These are phyloP conservation scores for Penicillium macrosclerotiorum DNA, from an alignment of 495 filamentous ascomycete species.

Conservation along the genomic window DNA sequence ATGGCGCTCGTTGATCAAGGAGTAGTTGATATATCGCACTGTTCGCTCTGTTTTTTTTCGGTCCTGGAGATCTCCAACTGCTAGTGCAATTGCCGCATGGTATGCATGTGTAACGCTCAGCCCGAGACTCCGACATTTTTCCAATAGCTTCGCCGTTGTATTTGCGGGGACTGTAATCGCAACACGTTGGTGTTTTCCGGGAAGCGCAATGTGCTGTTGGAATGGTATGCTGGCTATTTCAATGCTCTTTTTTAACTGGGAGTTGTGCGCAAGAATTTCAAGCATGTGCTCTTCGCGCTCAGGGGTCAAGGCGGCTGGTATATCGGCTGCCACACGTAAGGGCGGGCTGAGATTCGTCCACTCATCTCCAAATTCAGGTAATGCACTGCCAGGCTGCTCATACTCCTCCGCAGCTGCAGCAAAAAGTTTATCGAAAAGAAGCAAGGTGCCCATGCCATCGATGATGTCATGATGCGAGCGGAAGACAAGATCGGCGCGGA, in stretches of 20 bases:
- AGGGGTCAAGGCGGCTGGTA: conserved; percentile 6
- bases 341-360: conserved; percentile 26
- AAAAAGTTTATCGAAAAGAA: conserved; percentile 31
- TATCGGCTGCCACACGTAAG: conserved; percentile 19
- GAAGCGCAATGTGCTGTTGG: background rate
- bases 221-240: conserved; percentile 22
- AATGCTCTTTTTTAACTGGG: conserved; percentile 7
- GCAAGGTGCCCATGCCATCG: conserved; percentile 48
- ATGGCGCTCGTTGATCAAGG: conserved; percentile 22
- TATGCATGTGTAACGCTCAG: conserved; percentile 27
- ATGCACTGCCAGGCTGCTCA: conserved; percentile 2
- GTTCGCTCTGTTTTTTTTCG: conserved; percentile 15
- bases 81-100: conserved; percentile 25
- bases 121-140: conserved; percentile 12
- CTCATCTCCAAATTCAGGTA: conserved; percentile 4
- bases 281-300: conserved; percentile 10
- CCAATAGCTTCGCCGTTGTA: conserved; percentile 9
- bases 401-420: conserved; percentile 11
- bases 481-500: conserved; percentile 34
- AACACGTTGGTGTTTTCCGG: conserved; percentile 25
- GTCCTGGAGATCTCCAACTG: conserved; percentile 17
- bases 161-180: conserved; percentile 14
- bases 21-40: conserved; percentile 16
- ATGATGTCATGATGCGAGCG: conserved; percentile 47
- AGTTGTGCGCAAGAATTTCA: conserved; percentile 12